Conservation (phyloP, 2,329 filamentous ascomycete genomes). For the Exophiala xenobiotica region DNA sequence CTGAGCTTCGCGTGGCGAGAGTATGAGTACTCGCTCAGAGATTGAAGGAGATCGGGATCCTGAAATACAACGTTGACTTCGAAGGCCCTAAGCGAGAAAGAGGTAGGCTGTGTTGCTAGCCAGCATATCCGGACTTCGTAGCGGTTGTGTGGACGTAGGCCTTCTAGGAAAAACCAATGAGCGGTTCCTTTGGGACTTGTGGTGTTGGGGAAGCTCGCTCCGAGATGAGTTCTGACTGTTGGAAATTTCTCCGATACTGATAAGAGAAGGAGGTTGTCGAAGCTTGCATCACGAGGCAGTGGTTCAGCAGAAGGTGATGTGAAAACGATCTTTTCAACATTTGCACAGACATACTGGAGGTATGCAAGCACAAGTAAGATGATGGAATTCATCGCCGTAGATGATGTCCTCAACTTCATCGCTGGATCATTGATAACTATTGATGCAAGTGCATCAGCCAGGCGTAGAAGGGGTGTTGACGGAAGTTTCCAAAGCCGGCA, state of each 20-base stretch:
- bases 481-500: neutral
- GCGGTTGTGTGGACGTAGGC: constrained; percentile 67
- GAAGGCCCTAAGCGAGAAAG: constrained; percentile 69
- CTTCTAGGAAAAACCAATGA: constrained; percentile 77
- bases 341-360: constrained; percentile 53
- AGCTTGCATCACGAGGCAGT: constrained; percentile 56
- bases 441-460: too few relatives aligned
- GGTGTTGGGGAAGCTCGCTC: constrained; percentile 65
- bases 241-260: constrained; percentile 60
- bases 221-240: constrained; percentile 62
- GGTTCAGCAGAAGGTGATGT: constrained; percentile 62
- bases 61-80: constrained; percentile 62
- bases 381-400: neutral
- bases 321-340: constrained; percentile 92
- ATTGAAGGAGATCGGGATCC: constrained; percentile 61
- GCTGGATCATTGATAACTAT: neutral
- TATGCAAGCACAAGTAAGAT: constrained; percentile 5
- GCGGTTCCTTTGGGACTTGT: constrained; percentile 56
- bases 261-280: constrained; percentile 63
- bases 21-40: constrained; percentile 63
- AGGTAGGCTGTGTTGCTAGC: constrained; percentile 86
- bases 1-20: constrained; percentile 43
- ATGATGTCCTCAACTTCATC: neutral
- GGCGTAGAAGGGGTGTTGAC: too few relatives aligned
- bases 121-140: constrained; percentile 95